phyloP scores from a whole-genome alignment of 352 stramenopile species.

The Aphanomyces astaci region DNA sequence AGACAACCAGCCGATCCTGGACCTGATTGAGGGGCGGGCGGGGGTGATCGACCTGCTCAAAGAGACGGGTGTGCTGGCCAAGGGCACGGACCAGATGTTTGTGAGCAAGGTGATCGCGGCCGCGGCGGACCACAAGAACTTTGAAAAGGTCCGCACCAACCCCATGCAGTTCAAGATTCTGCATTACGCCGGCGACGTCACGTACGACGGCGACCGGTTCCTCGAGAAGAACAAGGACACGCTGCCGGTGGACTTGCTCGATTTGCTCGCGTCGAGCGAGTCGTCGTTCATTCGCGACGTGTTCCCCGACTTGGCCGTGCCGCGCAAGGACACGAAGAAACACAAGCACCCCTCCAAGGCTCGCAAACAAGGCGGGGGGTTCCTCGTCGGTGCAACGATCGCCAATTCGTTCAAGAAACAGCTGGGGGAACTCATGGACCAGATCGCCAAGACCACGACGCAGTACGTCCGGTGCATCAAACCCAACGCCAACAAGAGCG shows the following conservation, averaged over 20 bases:
- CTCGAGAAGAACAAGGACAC: slow-evolving; percentile 84
- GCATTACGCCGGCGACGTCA: slow-evolving; percentile 78
- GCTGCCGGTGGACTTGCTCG: slow-evolving; percentile 72
- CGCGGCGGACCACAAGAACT: slow-evolving; percentile 67
- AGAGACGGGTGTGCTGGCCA: slow-evolving; percentile 89
- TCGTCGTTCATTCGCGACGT: slow-evolving; percentile 59
- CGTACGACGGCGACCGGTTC: slow-evolving; percentile 68
- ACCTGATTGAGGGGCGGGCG: slow-evolving; percentile 81
- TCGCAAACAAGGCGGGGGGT: slow-evolving; percentile 50
- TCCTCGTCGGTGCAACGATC: slow-evolving; percentile 76
- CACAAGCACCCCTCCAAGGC: slow-evolving; percentile 28
- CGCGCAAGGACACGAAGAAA: slow-evolving; percentile 23
- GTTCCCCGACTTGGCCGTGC: slow-evolving; percentile 39
- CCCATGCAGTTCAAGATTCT: slow-evolving; percentile 70
- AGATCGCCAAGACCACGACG: slow-evolving; percentile 80
- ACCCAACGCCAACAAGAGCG: slow-evolving; percentile 83
- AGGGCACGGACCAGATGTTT: slow-evolving; percentile 75
- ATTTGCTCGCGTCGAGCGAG: slow-evolving; percentile 53
- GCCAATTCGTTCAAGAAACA: slow-evolving; percentile 81
- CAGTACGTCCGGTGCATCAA: slow-evolving; percentile 89
- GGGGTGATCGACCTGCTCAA: slow-evolving; percentile 92
- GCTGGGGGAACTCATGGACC: slow-evolving; percentile 76
- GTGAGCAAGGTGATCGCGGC: slow-evolving; percentile 75
- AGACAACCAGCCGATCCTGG: slow-evolving; percentile 87
- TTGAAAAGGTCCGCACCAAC: slow-evolving; percentile 82